Evolutionary conservation across 305 asterid species (phyloP), one percentile per base, ranked within the genome.

Genomic region (Caryopteris hybrid): DNA sequence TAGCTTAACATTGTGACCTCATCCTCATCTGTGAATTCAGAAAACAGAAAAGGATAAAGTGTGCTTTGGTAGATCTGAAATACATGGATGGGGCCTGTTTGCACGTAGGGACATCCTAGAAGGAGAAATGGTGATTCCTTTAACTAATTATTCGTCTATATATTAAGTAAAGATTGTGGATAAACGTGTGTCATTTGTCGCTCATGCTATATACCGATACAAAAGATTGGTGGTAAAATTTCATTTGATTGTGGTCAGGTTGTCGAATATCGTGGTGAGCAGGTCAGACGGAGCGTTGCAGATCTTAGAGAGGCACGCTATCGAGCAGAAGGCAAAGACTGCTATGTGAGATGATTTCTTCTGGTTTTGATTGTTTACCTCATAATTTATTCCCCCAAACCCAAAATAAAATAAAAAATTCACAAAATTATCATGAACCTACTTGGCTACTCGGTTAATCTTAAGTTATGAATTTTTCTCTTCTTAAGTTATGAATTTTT

Each of bases 211-310:
- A n/a, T n/a, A n/a, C n/a, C 4, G 31, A 25, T 25, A 25, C 4
- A 4, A 25, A 54, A 23, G 36, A 54, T 41, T 18, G 45, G 33
- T 34, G 45, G 27, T 71, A 47, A 48, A 55, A 43, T 23, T 58
- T 36, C 18, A 57, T 68, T 54, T 41, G 38, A 27, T 80, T 75
- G 55, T 79, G 72, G 56, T 73, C 79, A 94, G 99, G 96, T 91
- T 78, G 88, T 94, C 47, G 99, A 94, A 79, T 94, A 94, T 79
- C 99, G 99, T 57, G 98, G 99, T 42, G 99, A 94, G 81, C 96
- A 87, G 79, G 98, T 94, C 65, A 83, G 99, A 76, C 83, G 98
- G 73, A 86, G 97, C 68, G 79, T 94, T 77, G 98, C 99, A 31
- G 99, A 94, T 83, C 82, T 91, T 46, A 87, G 99, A 81, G 99